These are phyloP conservation scores for Trichoderma lentiforme DNA, from an alignment of 2,329 filamentous ascomycete genomes.

Conservation along the genomic window DNA sequence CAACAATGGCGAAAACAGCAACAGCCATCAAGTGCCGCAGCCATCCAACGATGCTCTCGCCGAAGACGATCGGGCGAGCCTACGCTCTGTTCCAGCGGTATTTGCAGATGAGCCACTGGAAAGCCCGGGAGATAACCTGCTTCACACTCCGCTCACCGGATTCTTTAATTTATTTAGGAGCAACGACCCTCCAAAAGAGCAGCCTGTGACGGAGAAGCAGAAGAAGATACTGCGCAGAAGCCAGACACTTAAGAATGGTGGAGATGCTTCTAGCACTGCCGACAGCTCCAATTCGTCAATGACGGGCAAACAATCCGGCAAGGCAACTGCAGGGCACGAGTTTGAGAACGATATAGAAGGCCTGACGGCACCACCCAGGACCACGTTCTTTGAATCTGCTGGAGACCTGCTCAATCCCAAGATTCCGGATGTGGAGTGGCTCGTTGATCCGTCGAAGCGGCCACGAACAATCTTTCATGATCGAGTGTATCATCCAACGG, in stretches of 20 bases:
- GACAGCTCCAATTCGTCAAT: slow-evolving; percentile 20
- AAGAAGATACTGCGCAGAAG: slow-evolving; percentile 72
- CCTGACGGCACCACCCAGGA: slow-evolving; percentile 74
- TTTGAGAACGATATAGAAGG: slow-evolving; percentile 42
- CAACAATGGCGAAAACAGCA: slow-evolving; percentile 29
- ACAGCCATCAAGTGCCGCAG: slow-evolving; percentile 63
- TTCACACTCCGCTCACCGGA: slow-evolving; percentile 53
- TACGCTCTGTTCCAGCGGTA: slow-evolving; percentile 43
- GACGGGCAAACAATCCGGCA: slow-evolving; percentile 25
- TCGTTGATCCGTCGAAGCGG: slow-evolving; percentile 77
- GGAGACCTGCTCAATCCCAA: slow-evolving; percentile 90
- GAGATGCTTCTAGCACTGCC: slow-evolving; percentile 23
- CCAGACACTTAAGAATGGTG: slow-evolving; percentile 55
- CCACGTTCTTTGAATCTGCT: slow-evolving; percentile 92
- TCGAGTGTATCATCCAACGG: slow-evolving; percentile 86
- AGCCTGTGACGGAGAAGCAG: slow-evolving; percentile 55
- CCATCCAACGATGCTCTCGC: slow-evolving; percentile 62
- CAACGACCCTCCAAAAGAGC: slow-evolving; percentile 49
- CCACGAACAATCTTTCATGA: slow-evolving; percentile 95
- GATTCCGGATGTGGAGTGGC: slow-evolving; percentile 73
- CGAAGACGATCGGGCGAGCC: slow-evolving; percentile 62
- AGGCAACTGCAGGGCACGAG: slow-evolving; percentile 51
- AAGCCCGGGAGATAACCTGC: slow-evolving; percentile 32
- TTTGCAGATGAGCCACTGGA: slow-evolving; percentile 27
- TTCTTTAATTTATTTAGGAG: slow-evolving; percentile 73